phyloP scores from a whole-genome alignment of 1,139 yeast species.

The Insectozyma bohioensis region DNA sequence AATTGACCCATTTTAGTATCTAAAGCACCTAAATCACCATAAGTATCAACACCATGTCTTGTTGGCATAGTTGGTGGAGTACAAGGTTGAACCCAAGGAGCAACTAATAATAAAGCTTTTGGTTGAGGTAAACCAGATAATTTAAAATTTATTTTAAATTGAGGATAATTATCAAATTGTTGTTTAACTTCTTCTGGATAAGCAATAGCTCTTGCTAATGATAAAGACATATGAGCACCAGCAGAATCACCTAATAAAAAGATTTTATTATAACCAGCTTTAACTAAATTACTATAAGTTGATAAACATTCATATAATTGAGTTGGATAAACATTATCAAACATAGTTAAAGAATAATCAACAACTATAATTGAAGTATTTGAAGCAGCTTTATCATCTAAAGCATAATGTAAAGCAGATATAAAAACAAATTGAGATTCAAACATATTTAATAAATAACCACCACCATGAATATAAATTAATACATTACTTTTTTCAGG shows the following conservation, averaged over 20 bases:
- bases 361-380: conserved; percentile 29
- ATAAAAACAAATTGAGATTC: conserved; percentile 28
- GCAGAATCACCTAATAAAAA: conserved; percentile 48
- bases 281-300: conserved; percentile 26
- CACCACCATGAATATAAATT: conserved; percentile 44
- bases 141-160: conserved; percentile 19
- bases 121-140: conserved; percentile 25
- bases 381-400: conserved; percentile 19
- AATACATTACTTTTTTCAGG: conserved; percentile 13
- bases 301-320: conserved; percentile 38
- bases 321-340: conserved; percentile 30
- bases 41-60: conserved; percentile 21
- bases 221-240: conserved; percentile 42
- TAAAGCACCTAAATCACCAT: conserved; percentile 35
- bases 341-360: conserved; percentile 38
- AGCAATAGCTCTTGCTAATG: conserved; percentile 33
- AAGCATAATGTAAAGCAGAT: conserved; percentile 24
- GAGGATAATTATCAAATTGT: conserved; percentile 20
- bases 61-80: conserved; percentile 19
- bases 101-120: conserved; percentile 30
- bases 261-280: conserved; percentile 30
- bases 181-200: conserved; percentile 28
- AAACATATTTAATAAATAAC: conserved; percentile 31
- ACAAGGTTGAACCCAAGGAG: conserved; percentile 42
- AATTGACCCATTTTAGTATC: conserved; percentile 30